Conservation (phyloP, 208 protist species). For the Leptomonas pyrrhocoris region DNA sequence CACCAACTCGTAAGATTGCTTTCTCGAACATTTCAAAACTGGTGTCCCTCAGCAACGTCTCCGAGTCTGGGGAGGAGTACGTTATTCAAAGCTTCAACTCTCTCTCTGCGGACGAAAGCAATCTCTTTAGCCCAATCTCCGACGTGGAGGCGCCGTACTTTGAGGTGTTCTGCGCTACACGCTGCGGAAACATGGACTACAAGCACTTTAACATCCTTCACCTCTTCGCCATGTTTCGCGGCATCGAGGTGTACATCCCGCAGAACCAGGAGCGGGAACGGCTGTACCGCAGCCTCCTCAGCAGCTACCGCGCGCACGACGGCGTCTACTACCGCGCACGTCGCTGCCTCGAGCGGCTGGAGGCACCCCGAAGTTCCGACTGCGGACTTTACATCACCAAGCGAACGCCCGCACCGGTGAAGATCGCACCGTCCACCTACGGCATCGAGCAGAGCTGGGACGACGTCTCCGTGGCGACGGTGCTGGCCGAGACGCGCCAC, state of each 20-base stretch:
- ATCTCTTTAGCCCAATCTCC: slow-evolving; percentile 72
- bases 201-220: slow-evolving; percentile 70
- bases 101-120: slow-evolving; percentile 35
- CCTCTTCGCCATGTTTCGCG: slow-evolving; percentile 63
- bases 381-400: slow-evolving; percentile 45
- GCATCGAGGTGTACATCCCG: slow-evolving; percentile 35
- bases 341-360: slow-evolving; percentile 48
- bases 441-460: slow-evolving; percentile 38
- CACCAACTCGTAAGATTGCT: slow-evolving; percentile 57
- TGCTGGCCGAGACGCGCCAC: slow-evolving; percentile 63
- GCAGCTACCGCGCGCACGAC: slow-evolving; percentile 61
- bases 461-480: slow-evolving; percentile 63
- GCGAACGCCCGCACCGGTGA: slow-evolving; percentile 1
- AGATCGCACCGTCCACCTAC: slow-evolving; percentile 52
- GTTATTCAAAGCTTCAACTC: slow-evolving; percentile 40
- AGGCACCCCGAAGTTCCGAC: slow-evolving; percentile 62
- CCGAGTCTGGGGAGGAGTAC: slow-evolving; percentile 23
- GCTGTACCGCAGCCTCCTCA: slow-evolving; percentile 56
- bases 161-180: slow-evolving; percentile 67
- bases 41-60: slow-evolving; percentile 31
- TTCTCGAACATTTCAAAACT: slow-evolving; percentile 46
- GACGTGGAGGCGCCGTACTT: slow-evolving; percentile 62
- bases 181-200: slow-evolving; percentile 52
- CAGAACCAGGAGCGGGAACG: slow-evolving; percentile 19
- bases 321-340: slow-evolving; percentile 59